Conservation (phyloP, 306 rosid species). For the Trifolium fragiferum region DNA sequence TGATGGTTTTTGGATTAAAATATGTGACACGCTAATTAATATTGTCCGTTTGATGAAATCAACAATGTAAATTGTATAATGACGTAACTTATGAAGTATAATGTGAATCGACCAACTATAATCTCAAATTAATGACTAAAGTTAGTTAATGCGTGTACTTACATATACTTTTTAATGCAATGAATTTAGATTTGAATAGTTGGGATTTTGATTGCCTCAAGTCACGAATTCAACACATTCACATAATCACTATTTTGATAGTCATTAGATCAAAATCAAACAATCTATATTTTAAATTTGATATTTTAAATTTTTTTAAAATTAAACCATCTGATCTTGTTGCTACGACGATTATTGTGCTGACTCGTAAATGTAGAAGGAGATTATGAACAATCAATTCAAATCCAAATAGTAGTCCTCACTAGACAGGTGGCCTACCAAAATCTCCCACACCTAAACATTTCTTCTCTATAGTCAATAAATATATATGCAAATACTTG, state of each 20-base stretch:
- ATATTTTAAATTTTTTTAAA: too few relatives aligned
- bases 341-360: too few relatives aligned
- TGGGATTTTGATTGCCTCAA: neutral
- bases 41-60: too few relatives aligned
- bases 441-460: neutral
- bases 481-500: conserved; percentile 30
- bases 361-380: neutral
- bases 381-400: neutral
- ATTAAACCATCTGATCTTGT: too few relatives aligned
- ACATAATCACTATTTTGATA: too few relatives aligned
- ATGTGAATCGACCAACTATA: neutral
- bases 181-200: neutral
- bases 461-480: conserved; percentile 19
- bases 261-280: neutral
- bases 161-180: too few relatives aligned
- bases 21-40: too few relatives aligned
- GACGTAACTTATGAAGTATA: neutral
- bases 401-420: neutral
- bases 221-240: neutral
- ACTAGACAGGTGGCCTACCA: conserved; percentile 43
- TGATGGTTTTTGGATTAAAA: too few relatives aligned
- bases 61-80: neutral
- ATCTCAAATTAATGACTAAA: neutral
- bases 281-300: neutral
- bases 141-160: too few relatives aligned